Evolutionary conservation across 1,284 basidiomycete genomes (phyloP).

Genomic region (Tilletia indica): DNA sequence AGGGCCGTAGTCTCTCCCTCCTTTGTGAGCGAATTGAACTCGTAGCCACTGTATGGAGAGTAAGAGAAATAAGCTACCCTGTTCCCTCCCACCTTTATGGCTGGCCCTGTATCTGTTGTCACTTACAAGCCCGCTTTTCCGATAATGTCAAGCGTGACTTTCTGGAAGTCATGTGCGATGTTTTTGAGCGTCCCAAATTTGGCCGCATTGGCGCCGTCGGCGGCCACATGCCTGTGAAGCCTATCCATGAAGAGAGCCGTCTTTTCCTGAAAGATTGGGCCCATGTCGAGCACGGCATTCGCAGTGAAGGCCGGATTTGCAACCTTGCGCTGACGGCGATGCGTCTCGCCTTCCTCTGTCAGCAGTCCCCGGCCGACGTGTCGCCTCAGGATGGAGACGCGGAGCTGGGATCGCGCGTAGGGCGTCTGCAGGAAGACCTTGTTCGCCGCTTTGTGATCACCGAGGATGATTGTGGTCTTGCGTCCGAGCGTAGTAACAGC

Average conservation of each 20-base stretch:
- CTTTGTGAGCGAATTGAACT: conserved; percentile 12
- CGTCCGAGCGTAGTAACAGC: background rate
- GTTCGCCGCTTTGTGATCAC: background rate
- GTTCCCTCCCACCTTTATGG: background rate
- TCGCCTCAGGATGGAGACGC: background rate
- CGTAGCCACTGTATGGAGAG: conserved; percentile 12
- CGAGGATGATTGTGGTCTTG: background rate
- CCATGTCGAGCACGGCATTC: background rate
- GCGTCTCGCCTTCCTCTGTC: background rate
- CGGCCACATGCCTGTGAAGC: background rate
- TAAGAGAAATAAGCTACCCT: background rate
- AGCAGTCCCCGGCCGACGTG: conserved; percentile 9
- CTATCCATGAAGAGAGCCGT: background rate
- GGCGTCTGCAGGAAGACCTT: conserved; percentile 1
- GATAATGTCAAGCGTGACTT: conserved; percentile 2
- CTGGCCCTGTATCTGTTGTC: background rate
- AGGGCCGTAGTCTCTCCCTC: background rate
- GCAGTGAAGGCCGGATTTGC: conserved; percentile 8
- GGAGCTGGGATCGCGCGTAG: background rate
- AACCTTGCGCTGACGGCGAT: conserved; percentile 6
- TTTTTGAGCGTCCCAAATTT: background rate
- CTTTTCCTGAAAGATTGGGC: background rate
- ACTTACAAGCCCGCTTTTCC: background rate
- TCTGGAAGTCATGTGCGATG: background rate
- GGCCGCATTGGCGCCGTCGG: background rate